Conservation (phyloP, 2,329 filamentous ascomycete genomes). For the Mollisia scopiformis region DNA sequence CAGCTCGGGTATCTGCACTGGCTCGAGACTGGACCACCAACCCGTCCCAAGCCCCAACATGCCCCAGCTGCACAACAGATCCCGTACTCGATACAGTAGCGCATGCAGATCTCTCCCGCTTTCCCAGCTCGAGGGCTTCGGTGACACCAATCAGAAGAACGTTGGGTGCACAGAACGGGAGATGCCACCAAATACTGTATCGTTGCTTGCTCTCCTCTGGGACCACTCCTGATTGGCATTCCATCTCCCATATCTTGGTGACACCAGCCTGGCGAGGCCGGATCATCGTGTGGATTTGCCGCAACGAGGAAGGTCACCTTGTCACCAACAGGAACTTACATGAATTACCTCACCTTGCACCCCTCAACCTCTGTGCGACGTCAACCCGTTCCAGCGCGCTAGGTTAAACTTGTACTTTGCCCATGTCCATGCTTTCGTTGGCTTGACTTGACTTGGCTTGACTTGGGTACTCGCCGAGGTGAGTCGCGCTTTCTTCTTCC, state of each 20-base stretch:
- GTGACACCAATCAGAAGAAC: slow-evolving; percentile 1
- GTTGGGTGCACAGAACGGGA: not conserved
- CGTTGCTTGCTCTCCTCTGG: no score
- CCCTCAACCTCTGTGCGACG: no score
- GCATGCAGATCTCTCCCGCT: not conserved
- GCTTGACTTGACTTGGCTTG: not conserved
- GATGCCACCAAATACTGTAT: not conserved
- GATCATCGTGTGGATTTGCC: not conserved
- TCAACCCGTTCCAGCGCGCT: no score
- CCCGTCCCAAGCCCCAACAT: not conserved
- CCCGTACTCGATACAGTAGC: slow-evolving; percentile 1
- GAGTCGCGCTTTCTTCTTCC: not conserved
- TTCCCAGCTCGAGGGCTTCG: not conserved
- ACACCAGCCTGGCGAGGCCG: not conserved
- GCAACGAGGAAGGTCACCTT: not conserved
- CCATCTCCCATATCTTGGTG: not conserved
- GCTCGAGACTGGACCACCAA: not conserved
- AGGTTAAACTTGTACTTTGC: not conserved
- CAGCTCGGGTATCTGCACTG: not conserved
- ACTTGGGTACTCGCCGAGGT: not conserved
- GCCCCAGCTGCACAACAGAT: not conserved
- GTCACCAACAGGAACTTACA: not conserved
- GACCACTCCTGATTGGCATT: not conserved
- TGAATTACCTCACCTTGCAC: no score
- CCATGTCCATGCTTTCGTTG: not conserved